Percentiles rank a stretch among this genome's conserved stretches.
These are phyloP conservation scores for Trametes elegans DNA, from an alignment of 768 basidiomycete genomes.

Conservation along the genomic window DNA sequence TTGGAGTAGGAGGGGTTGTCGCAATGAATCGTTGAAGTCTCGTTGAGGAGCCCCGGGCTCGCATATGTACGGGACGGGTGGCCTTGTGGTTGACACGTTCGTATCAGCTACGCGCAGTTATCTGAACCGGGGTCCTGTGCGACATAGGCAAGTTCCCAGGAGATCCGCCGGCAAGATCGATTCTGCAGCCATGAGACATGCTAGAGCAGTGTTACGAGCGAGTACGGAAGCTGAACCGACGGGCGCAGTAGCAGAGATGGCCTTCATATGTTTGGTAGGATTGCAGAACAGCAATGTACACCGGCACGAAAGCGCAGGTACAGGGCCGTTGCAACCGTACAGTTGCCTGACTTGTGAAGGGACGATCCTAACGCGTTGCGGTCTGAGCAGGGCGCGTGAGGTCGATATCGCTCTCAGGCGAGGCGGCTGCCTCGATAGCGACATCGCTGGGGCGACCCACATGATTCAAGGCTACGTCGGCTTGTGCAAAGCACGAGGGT, in stretches of 20 bases:
- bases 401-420: too few relatives aligned
- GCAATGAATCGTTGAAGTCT: constrained; percentile 1
- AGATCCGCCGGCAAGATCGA: background rate
- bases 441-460: background rate
- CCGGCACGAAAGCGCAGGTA: background rate
- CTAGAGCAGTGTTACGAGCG: constrained; percentile 3
- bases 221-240: background rate
- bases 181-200: background rate
- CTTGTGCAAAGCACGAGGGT: background rate
- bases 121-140: background rate
- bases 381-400: too few relatives aligned
- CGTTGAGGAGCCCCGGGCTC: background rate
- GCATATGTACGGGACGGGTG: constrained; percentile 1
- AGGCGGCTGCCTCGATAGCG: too few relatives aligned
- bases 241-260: background rate
- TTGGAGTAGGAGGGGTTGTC: constrained; percentile 1
- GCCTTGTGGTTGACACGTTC: constrained; percentile 18
- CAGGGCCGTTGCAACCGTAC: constrained; percentile 1
- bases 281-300: background rate
- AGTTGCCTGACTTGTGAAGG: background rate
- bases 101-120: background rate
- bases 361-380: background rate
- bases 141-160: background rate
- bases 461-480: background rate
- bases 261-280: background rate